These are phyloP conservation scores for Brassica balearica DNA, from an alignment of 441 rosid species.

Conservation along the genomic window DNA sequence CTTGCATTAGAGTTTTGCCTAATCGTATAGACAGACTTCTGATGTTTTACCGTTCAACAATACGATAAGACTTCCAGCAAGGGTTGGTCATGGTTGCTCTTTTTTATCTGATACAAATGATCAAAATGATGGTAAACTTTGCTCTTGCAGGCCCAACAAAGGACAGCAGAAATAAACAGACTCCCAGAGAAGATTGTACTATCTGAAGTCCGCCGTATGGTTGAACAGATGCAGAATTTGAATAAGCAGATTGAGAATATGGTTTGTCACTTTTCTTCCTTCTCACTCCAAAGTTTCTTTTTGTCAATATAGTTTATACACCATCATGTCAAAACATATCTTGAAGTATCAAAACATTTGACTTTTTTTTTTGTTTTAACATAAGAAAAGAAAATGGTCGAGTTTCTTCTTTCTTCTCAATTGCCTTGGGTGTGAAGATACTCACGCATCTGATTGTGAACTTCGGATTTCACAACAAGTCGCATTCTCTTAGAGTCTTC, in stretches of 20 bases:
- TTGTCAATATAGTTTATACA: constrained; percentile 7
- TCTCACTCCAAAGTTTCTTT: background rate
- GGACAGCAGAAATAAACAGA: constrained; percentile 59
- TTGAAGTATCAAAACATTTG: background rate
- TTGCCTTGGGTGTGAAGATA: constrained; percentile 67
- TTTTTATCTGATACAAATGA: background rate
- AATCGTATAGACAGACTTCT: background rate
- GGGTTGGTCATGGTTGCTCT: background rate
- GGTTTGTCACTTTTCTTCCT: constrained; percentile 43
- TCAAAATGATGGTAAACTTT: background rate
- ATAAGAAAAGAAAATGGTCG: background rate
- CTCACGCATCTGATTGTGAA: constrained; percentile 78
- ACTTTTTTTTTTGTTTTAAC: background rate
- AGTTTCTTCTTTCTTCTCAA: constrained; percentile 24
- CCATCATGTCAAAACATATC: background rate
- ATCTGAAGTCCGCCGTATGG: constrained; percentile 85
- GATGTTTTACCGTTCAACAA: background rate
- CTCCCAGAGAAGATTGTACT: constrained; percentile 69
- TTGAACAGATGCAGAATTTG: constrained; percentile 81
- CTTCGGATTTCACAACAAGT: constrained; percentile 72
- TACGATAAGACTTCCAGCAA: background rate
- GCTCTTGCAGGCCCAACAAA: constrained; percentile 63
- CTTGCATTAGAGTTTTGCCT: background rate
- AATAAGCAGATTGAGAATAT: constrained; percentile 71
- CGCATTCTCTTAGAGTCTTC: constrained; percentile 90